phyloP scores from a whole-genome alignment of 257 asterid genomes.

The Avicennia marina region DNA sequence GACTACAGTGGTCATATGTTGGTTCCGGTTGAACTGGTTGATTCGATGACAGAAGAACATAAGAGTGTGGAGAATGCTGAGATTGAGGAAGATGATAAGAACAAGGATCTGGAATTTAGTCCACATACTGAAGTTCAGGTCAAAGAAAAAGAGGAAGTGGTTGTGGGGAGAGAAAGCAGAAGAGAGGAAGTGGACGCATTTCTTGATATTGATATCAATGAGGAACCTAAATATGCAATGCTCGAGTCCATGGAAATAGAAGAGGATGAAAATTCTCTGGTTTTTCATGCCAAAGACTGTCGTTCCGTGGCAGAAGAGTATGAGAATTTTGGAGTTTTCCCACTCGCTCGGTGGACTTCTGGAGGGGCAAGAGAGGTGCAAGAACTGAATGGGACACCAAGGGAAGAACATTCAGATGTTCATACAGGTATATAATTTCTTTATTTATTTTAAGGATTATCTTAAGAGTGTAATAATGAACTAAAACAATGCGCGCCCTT shows the following conservation, averaged over 20 bases:
- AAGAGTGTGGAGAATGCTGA: constrained; percentile 13
- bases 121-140: constrained; percentile 21
- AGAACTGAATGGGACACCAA: constrained; percentile 20
- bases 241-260: constrained; percentile 61
- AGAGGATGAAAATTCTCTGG: constrained; percentile 53
- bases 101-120: constrained; percentile 19
- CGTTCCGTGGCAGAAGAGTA: constrained; percentile 22
- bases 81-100: constrained; percentile 20
- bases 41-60: constrained; percentile 42
- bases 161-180: constrained; percentile 21
- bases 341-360: constrained; percentile 22
- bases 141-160: constrained; percentile 21
- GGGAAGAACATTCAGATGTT: constrained; percentile 32
- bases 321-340: constrained; percentile 19
- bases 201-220: constrained; percentile 35
- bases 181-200: constrained; percentile 21
- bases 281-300: constrained; percentile 45
- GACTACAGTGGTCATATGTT: constrained; percentile 59
- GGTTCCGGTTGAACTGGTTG: constrained; percentile 65
- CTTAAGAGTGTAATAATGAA: not conserved
- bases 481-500: constrained; percentile 19
- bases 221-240: constrained; percentile 38
- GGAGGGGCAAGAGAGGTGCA: constrained; percentile 22
- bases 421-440: constrained; percentile 31
- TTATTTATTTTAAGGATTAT: constrained; percentile 5